Percentiles rank a stretch among this genome's conserved stretches.
These are phyloP conservation scores for Brassica juncea DNA, from an alignment of 345 rosid species.

Conservation along the genomic window DNA sequence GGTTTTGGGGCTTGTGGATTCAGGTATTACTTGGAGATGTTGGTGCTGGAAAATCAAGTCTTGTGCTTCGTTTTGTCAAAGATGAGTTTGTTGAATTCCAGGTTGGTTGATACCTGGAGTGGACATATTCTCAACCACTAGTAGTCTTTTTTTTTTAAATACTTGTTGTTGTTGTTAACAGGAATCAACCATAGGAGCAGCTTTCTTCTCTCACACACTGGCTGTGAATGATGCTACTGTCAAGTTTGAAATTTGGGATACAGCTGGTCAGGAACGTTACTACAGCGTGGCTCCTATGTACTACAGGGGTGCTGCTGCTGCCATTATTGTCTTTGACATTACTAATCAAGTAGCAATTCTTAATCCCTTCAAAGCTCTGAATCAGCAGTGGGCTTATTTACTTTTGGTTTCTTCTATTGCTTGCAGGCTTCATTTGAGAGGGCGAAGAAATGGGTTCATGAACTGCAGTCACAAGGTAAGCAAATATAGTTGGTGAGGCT, in stretches of 20 bases:
- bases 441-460: conserved; percentile 69
- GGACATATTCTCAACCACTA: not conserved
- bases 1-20: not conserved
- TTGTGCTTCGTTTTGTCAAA: conserved; percentile 58
- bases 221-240: conserved; percentile 59
- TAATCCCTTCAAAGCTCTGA: not conserved
- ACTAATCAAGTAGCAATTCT: conserved; percentile 40
- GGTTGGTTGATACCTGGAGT: conserved; percentile 29
- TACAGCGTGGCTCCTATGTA: conserved; percentile 77
- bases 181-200: conserved; percentile 70
- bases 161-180: conserved; percentile 18
- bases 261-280: conserved; percentile 67
- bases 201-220: conserved; percentile 62
- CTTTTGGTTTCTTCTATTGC: not conserved
- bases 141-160: not conserved
- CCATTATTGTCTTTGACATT: conserved; percentile 60
- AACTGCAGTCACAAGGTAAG: conserved; percentile 60
- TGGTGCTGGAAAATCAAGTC: conserved; percentile 65
- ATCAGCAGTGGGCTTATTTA: no score
- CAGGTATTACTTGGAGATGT: conserved; percentile 69
- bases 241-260: conserved; percentile 70
- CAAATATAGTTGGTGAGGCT: not conserved
- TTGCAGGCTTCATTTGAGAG: conserved; percentile 55
- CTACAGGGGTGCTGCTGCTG: conserved; percentile 69
- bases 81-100: conserved; percentile 63